phyloP scores from a whole-genome alignment of 805 yeast species.

The Saccharomycopsis javanensis region DNA sequence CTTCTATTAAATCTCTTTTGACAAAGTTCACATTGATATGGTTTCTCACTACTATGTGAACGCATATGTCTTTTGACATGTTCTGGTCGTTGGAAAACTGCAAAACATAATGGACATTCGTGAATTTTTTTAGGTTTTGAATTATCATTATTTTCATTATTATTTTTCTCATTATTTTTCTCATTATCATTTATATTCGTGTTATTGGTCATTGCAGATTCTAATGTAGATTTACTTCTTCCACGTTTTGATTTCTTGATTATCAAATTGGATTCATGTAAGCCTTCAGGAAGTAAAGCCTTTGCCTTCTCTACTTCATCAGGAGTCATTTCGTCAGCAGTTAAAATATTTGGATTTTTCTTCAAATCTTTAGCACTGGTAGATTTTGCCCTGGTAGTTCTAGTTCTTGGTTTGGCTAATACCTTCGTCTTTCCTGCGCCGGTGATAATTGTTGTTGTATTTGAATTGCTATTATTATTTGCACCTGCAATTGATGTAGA shows the following conservation, averaged over 20 bases:
- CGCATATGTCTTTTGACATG: slow-evolving; percentile 63
- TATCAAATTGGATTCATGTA: slow-evolving; percentile 15
- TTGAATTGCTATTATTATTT: background rate
- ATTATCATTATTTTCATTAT: background rate
- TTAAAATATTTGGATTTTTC: background rate
- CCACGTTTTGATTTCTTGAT: slow-evolving; percentile 15
- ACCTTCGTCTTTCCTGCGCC: background rate
- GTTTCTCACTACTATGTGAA: slow-evolving; percentile 72
- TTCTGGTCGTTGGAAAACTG: slow-evolving; percentile 59
- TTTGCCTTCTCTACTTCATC: slow-evolving; percentile 3
- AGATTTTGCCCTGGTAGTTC: background rate
- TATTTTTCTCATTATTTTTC: background rate
- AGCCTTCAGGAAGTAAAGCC: slow-evolving; percentile 12
- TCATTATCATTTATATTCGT: background rate
- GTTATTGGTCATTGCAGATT: background rate
- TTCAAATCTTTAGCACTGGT: background rate
- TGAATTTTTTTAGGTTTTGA: slow-evolving; percentile 43
- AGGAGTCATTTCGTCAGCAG: slow-evolving; percentile 4
- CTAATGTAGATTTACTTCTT: slow-evolving; percentile 10
- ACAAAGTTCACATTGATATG: slow-evolving; percentile 60
- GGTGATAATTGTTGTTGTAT: background rate
- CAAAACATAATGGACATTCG: slow-evolving; percentile 54
- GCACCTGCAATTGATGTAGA: background rate
- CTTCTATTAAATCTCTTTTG: slow-evolving; percentile 58
- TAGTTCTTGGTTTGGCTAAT: background rate